Base-by-base conservation (phyloP, 176 grass and related monocot species). In the Musa troglodytarum region DNA sequence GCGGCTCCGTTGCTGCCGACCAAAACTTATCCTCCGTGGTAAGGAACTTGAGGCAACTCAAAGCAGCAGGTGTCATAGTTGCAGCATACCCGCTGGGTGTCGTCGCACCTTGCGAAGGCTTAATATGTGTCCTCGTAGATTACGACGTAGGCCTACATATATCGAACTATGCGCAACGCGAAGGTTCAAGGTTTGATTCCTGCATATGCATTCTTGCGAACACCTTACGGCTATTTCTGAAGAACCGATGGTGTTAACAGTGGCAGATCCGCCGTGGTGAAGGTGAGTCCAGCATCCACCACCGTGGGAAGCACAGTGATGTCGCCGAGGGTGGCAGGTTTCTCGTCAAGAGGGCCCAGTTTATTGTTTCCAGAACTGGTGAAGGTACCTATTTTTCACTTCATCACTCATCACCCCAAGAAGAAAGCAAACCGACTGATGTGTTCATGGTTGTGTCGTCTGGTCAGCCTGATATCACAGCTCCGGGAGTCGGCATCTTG, bases 261-360 rank as follows among this genome's bases (percentile, higher is more conserved):
- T 71, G 7, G 10, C n/a, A 54, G n/a, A 1, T 14, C 69, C 9
- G 11, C 49, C 49, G 0, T 52, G 6, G 20, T 86, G 20, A 77
- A 95, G 83, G 83, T 49, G 23, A 59, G 71, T 75, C 88, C 92
- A 52, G 81, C 92, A 73, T 81, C 75, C 51, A 88, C 83, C 2
- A 65, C 84, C 11, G 21, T 81, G 17, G 79, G 85, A 43, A 65
- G 74, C 52, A 61, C 15, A 77, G 49, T 63, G 63, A 11, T 23
- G 1, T 81, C 83, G 6, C 85, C 92, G 43, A 69, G 28, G n/a
- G 77, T 95, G 49, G 81, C 88, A 0, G 78, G 81, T 63, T 95
- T 95, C 83, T 90, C 85, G 65, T 95, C 85, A 13, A 95, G 83
- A 78, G 88, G 88, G 54, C 92, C 92, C 75, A 95, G 85, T 78